Evolutionary conservation across 1,139 yeast genomes (phyloP).

Genomic region (Yamadazyma friedrichii): DNA sequence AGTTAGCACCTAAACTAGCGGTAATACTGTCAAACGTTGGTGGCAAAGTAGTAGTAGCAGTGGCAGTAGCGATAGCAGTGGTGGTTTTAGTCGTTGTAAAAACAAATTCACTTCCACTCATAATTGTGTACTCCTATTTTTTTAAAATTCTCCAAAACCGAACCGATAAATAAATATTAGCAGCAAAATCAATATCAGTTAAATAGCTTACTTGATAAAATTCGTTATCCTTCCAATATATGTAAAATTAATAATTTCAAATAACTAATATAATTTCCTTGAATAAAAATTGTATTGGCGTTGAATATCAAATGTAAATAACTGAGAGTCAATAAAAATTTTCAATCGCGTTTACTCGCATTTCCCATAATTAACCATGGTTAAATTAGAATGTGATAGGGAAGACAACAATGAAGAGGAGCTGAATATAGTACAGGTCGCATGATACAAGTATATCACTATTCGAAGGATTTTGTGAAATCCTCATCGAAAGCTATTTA

Average conservation of each 20-base stretch:
- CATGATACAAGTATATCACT: too few species aligned
- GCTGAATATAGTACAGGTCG: too few species aligned
- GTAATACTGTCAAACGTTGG: constrained; percentile 42
- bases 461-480: too few species aligned
- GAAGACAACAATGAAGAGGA: too few species aligned
- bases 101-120: constrained; percentile 14
- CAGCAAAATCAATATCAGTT: too few species aligned
- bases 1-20: constrained; percentile 33
- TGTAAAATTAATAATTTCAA: neutral
- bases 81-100: constrained; percentile 21
- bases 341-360: constrained; percentile 1
- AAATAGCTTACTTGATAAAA: too few species aligned
- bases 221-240: too few species aligned
- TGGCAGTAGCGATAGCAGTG: constrained; percentile 27
- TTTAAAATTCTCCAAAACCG: too few species aligned
- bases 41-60: constrained; percentile 30
- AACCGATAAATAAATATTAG: too few species aligned
- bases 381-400: neutral
- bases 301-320: neutral
- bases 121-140: constrained; percentile 6
- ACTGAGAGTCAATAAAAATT: constrained; percentile 1
- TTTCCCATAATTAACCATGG: neutral
- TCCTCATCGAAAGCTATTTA: too few species aligned
- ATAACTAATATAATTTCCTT: neutral
- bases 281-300: neutral